Evolutionary conservation across 2,329 filamentous ascomycete species (phyloP), one percentile per base, ranked within the genome.

Genomic region (Aspergillus piperis): DNA sequence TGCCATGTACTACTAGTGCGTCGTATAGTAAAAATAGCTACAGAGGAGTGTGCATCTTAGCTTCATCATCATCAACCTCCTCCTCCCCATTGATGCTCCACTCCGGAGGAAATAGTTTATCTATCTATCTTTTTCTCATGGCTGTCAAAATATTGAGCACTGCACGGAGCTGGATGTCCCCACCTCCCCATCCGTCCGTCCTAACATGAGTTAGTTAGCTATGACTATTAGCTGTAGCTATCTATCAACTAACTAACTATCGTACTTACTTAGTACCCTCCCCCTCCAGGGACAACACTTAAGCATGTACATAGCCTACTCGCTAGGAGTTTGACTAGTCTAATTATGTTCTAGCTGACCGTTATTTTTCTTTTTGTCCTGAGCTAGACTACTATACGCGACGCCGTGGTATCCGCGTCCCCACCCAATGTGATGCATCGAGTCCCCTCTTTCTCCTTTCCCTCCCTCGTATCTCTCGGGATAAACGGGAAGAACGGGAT

Each of bases 261-360:
- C 19, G n/a, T 44, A 44, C 41, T 44, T 13, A 42, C 17, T 42
- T 19, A 19, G 17, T 13, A 13, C 3, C 1, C 5, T 3, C 8
- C 11, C 5, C 8, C 13, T 2, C 15, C 23, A 49, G 13, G 15
- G 44, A 13, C 23, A 30, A 13, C 23, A 30, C 44, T 30, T 50
- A 32, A 17, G 47, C 25, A 30, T n/a, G 13, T 50, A 27, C n/a
- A 15, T 50, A 50, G 19, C 23, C 41, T 19, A 17, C n/a, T 13
- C 23, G 3, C 47, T 50, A 50, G 30, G 15, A 15, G 21, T 17
- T 15, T n/a, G 11, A 38, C 53, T 55, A 55, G 53, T 55, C 53
- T 55, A 7, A 47, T 38, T 55, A n/a, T 11, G 53, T 48, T 54
- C 50, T 54, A 54, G 57, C 50, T 47, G 57, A 58, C 57, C 57